Base-by-base conservation (phyloP, 2,329 filamentous ascomycete genomes). In the Claviceps africana region DNA sequence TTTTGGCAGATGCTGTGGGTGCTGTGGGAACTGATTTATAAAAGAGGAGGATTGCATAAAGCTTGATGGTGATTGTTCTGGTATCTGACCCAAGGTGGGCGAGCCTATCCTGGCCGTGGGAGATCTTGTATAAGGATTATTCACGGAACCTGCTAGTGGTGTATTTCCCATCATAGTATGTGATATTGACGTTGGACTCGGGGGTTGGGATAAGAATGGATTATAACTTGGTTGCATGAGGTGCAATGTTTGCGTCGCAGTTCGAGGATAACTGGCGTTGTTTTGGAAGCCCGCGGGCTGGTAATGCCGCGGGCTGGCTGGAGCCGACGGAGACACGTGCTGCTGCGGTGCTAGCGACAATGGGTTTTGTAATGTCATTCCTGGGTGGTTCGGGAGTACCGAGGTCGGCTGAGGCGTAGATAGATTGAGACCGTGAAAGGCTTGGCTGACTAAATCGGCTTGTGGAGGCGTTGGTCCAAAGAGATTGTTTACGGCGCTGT, bases 341-440 rank as follows among this genome's bases (percentile, higher is more conserved):
- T 35, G 72, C 50, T 73, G 69, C 53, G 37, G 52, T 17, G 37
- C 19, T 39, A 33, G 48, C 19, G 44, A 25, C 11, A 40, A 43
- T n/a, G 44, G 31, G 15, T 21, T 31, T 22, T 46, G 53, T 17
- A 46, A 28, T 17, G 33, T 40, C 19, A 46, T 40, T n/a, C 30
- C 86, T 51, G 86, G 85, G 1, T 86, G 90, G 51, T 83, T 82
- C 61, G 89, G 81, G 8, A 42, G 15, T 10, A 39, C 15, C n/a
- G 89, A 71, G 39, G 79, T 51, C 31, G 54, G 79, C 58, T 81
- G 80, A 42, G 70, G 55, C 48, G 66, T 65, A 25, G 79, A 80
- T 2, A 95, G 70, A 39, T 86, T 82, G 67, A 95, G 75, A 56
- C 79, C 81, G 62, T 90, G 83, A 61, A 95, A 86, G 1, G 85